Base-by-base conservation (phyloP, 805 yeast genomes). In the Clavispora phyllophila region DNA sequence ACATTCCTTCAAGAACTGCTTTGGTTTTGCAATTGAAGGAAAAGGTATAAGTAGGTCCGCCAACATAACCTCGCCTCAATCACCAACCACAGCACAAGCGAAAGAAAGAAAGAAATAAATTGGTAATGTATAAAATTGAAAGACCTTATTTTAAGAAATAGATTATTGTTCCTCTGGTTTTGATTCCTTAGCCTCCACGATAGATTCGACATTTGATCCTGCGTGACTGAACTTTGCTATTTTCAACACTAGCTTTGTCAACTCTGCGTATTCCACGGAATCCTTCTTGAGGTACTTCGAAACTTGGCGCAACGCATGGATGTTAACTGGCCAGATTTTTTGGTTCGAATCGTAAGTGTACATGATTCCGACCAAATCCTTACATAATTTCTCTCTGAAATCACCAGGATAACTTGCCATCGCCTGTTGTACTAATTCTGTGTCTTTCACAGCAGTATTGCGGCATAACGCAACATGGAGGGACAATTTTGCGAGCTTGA, bases 1-100 rank as follows among this genome's bases (percentile, higher is more conserved):
- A 80, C 52, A 73, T 88, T 52, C 98, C 98, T n/a, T 72, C 75
- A 32, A 81, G 98, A 63, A 64, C 72, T 9, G 75, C 68, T 0
- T 53, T 70, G 34, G 73, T 70, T 26, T 61, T 70, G 44, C 68
- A 64, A 49, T 49, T 63, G 37, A 58, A 57, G 41, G 63, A 59
- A 4, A 63, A 62, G 47, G 47, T 62, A 7, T 35, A 17, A 17
- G n/a, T 9, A 22, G 23, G 8, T 5, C 8, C 8, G 23, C 23
- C 5, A 5, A 5, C 23, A 5, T 22, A 8, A 22, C 23, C 23
- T 5, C 8, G 23, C 23, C 23, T 22, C 5, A 22, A 22, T 22
- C 8, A 5, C 23, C n/a, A n/a, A n/a, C n/a, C n/a, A n/a, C n/a
- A n/a, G n/a, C n/a, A n/a, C n/a, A n/a, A n/a, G n/a, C n/a, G n/a